phyloP scores from a whole-genome alignment of 2,329 filamentous ascomycete genomes.

The Tolypocladium ovalisporum region DNA sequence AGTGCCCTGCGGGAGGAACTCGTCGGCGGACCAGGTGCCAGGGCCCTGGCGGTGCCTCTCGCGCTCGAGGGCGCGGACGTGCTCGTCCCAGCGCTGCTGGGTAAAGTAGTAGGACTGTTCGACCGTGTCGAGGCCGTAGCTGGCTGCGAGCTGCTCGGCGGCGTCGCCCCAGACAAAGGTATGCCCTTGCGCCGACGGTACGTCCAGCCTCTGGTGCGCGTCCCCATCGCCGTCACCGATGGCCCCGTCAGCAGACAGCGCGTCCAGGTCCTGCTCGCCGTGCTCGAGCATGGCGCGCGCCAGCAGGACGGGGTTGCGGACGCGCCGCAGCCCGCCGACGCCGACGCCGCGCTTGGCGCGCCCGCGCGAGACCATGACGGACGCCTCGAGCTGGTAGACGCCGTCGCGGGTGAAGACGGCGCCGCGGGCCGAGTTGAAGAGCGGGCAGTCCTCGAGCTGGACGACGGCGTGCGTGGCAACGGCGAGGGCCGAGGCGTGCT shows the following conservation, averaged over 20 bases:
- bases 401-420: slow-evolving; percentile 80
- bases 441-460: slow-evolving; percentile 64
- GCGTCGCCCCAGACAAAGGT: slow-evolving; percentile 56
- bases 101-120: slow-evolving; percentile 69
- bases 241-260: slow-evolving; percentile 14
- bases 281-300: slow-evolving; percentile 60
- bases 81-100: slow-evolving; percentile 67
- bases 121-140: slow-evolving; percentile 62
- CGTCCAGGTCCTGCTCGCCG: slow-evolving; percentile 49
- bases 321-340: slow-evolving; percentile 58
- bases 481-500: slow-evolving; percentile 52
- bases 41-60: slow-evolving; percentile 28
- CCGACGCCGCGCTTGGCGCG: slow-evolving; percentile 67
- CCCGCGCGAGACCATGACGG: slow-evolving; percentile 71
- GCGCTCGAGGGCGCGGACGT: slow-evolving; percentile 46
- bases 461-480: slow-evolving; percentile 65
- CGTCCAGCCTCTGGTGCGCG: slow-evolving; percentile 23
- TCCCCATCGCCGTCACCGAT: slow-evolving; percentile 7
- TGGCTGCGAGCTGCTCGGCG: slow-evolving; percentile 56
- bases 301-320: slow-evolving; percentile 71
- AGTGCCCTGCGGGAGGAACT: slow-evolving; percentile 73
- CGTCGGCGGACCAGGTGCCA: slow-evolving; percentile 46
- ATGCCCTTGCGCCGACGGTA: slow-evolving; percentile 55
- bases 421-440: slow-evolving; percentile 78
- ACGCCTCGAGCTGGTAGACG: slow-evolving; percentile 76